Percentiles rank a stretch among this genome's conserved stretches.
Evolutionary conservation across 306 rosid genomes (phyloP).

Genomic region (Vigna reflexopilosa): DNA sequence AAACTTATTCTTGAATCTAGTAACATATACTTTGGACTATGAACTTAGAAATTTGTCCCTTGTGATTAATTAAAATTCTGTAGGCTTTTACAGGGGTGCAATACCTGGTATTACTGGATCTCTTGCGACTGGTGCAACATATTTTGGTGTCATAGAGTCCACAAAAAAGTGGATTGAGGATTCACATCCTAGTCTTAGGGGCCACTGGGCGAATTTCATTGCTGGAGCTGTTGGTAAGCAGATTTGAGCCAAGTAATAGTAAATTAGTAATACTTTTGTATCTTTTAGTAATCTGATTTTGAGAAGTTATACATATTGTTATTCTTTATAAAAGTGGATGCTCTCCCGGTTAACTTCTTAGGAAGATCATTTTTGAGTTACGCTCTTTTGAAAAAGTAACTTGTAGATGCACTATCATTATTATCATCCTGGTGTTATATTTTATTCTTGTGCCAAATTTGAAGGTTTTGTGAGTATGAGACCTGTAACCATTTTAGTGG

Average conservation of each 20-base stretch:
- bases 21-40: slow-evolving; percentile 34
- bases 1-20: slow-evolving; percentile 28
- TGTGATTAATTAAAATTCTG: slow-evolving; percentile 38
- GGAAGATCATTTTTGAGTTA: not conserved
- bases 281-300: no score
- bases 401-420: not conserved
- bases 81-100: slow-evolving; percentile 92
- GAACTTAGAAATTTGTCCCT: slow-evolving; percentile 20
- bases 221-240: slow-evolving; percentile 93
- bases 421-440: not conserved
- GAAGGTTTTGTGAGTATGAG: slow-evolving; percentile 20
- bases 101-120: slow-evolving; percentile 85
- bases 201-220: slow-evolving; percentile 94
- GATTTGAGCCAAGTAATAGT: slow-evolving; percentile 29
- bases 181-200: slow-evolving; percentile 76
- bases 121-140: slow-evolving; percentile 96
- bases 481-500: slow-evolving; percentile 37
- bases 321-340: not conserved
- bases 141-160: slow-evolving; percentile 90
- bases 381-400: not conserved
- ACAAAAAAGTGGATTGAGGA: slow-evolving; percentile 93
- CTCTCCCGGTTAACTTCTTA: not conserved
- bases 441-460: not conserved
- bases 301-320: no score
- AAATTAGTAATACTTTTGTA: no score